Percentiles rank a stretch among this genome's conserved stretches.
Conservation (phyloP, 805 yeast species). For the Candida piceae region DNA sequence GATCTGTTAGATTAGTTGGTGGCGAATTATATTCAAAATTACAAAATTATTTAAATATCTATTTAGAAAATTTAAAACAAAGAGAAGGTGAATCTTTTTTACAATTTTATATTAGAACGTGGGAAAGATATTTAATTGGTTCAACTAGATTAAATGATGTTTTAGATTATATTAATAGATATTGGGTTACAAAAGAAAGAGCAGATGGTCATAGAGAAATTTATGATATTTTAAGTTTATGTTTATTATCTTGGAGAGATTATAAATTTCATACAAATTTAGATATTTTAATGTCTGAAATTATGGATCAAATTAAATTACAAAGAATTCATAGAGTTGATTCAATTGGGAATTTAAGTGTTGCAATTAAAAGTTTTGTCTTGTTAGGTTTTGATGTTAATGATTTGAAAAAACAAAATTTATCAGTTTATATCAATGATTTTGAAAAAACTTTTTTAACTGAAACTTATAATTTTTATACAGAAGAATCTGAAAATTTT, state of each 20-base stretch:
- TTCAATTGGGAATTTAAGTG: conserved; percentile 58
- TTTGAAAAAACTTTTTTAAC: conserved; percentile 77
- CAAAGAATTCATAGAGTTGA: conserved; percentile 79
- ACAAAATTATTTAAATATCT: conserved; percentile 57
- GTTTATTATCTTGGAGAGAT: conserved; percentile 83
- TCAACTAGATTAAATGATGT: conserved; percentile 90
- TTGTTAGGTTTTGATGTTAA: conserved; percentile 85
- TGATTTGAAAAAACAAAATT: conserved; percentile 79
- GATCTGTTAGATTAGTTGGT: conserved; percentile 56
- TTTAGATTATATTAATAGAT: conserved; percentile 91
- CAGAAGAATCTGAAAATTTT: conserved; percentile 61
- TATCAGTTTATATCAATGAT: conserved; percentile 71
- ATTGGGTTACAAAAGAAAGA: conserved; percentile 96
- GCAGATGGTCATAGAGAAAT: conserved; percentile 88
- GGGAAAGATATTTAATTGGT: conserved; percentile 88
- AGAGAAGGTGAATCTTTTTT: conserved; percentile 63
- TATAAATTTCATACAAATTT: conserved; percentile 69
- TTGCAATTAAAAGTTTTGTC: conserved; percentile 82
- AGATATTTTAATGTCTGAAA: conserved; percentile 56
- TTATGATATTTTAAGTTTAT: conserved; percentile 85
- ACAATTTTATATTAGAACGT: conserved; percentile 77
- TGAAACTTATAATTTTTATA: conserved; percentile 62
- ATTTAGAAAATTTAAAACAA: conserved; percentile 46
- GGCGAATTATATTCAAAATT: conserved; percentile 80
- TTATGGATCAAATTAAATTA: conserved; percentile 66